Evolutionary conservation across 495 filamentous ascomycete species (phyloP).

Genomic region (Cercophora scortea): DNA sequence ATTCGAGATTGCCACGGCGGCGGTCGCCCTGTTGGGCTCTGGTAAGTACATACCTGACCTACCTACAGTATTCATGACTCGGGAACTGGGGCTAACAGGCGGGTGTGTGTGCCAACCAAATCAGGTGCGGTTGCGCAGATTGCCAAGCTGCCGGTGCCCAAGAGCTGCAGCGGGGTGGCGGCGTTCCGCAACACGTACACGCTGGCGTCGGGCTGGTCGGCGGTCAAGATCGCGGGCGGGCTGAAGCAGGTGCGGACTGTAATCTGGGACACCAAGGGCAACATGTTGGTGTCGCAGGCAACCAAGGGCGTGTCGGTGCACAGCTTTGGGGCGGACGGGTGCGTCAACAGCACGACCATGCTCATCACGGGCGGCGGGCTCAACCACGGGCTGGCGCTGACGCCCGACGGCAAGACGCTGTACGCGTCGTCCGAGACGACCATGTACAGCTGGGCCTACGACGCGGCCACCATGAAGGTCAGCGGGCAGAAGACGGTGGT

Average conservation of each 20-base stretch:
- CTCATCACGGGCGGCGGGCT: slow-evolving; percentile 35
- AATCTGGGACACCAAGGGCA: slow-evolving; percentile 52
- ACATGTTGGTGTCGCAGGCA: slow-evolving; percentile 52
- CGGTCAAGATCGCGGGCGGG: slow-evolving; percentile 46
- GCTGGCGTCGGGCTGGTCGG: slow-evolving; percentile 47
- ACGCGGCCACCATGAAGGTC: slow-evolving; percentile 35
- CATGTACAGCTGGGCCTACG: slow-evolving; percentile 54
- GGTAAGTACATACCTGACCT: slow-evolving; percentile 13
- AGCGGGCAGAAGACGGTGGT: slow-evolving; percentile 42
- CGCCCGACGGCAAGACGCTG: slow-evolving; percentile 52
- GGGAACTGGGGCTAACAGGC: no score
- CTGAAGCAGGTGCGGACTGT: slow-evolving; percentile 50
- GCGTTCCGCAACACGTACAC: slow-evolving; percentile 26
- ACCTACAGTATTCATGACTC: no score
- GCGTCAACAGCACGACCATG: slow-evolving; percentile 29
- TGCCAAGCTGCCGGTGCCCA: slow-evolving; percentile 20
- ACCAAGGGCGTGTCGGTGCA: slow-evolving; percentile 46
- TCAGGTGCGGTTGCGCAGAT: slow-evolving; percentile 12
- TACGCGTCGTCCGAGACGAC: slow-evolving; percentile 53
- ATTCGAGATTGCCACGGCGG: slow-evolving; percentile 6
- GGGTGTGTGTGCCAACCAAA: no score
- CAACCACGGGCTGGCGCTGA: slow-evolving; percentile 62
- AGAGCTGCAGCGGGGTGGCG: slow-evolving; percentile 25
- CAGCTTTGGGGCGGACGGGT: slow-evolving; percentile 43
- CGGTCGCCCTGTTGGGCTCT: slow-evolving; percentile 17